Evolutionary conservation across 2,329 filamentous ascomycete species (phyloP).

Genomic region (Aspergillus latus): DNA sequence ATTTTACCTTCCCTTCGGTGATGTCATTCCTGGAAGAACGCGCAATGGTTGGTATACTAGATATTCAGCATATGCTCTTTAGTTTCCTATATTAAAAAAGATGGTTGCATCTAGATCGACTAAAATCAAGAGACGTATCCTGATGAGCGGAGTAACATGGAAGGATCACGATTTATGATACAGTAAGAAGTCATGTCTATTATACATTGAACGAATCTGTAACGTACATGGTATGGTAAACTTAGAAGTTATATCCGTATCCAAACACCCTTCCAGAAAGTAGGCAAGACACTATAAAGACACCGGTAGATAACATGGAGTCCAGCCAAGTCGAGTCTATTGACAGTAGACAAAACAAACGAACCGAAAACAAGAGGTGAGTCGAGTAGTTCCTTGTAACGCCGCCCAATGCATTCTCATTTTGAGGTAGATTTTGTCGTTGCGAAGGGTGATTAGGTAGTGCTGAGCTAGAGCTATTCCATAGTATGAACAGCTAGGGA

Average conservation of each 20-base stretch:
- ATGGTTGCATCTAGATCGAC: background rate
- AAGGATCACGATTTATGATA: background rate
- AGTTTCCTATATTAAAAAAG: too few relatives aligned
- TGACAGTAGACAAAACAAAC: background rate
- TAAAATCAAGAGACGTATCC: background rate
- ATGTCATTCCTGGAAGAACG: too few relatives aligned
- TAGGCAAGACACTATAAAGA: background rate
- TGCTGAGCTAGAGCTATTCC: background rate
- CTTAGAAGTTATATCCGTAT: background rate
- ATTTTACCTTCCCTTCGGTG: too few relatives aligned
- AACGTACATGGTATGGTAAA: background rate
- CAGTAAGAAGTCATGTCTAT: background rate
- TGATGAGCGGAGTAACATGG: background rate
- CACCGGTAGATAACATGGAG: background rate
- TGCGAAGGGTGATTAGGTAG: background rate
- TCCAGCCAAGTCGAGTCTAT: background rate
- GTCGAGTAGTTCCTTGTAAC: conserved; percentile 5
- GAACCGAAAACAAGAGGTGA: background rate
- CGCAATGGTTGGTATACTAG: too few relatives aligned
- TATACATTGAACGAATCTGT: background rate
- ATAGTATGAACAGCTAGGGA: too few relatives aligned
- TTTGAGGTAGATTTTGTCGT: background rate
- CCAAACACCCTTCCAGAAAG: conserved; percentile 2
- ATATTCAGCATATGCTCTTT: too few relatives aligned
- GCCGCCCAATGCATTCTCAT: conserved; percentile 3